These are phyloP conservation scores for Diaporthe australafricana DNA, from an alignment of 2,329 filamentous ascomycete genomes.

Conservation along the genomic window DNA sequence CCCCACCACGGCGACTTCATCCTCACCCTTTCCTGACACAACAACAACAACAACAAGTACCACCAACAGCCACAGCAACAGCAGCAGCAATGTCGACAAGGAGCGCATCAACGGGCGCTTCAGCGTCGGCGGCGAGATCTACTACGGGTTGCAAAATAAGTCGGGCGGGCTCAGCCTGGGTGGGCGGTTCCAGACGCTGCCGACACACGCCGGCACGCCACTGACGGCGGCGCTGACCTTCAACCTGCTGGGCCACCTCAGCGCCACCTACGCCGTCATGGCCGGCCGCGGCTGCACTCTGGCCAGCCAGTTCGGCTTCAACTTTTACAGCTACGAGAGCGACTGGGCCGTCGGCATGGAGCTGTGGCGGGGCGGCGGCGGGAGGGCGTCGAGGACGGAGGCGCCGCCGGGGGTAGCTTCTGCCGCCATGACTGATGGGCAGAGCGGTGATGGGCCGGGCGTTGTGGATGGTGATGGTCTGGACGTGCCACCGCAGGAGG, in stretches of 20 bases:
- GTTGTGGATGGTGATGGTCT: neutral
- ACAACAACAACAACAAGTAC: neutral
- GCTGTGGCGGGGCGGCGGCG: conserved; percentile 75
- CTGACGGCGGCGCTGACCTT: conserved; percentile 93
- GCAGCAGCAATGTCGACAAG: conserved; percentile 48
- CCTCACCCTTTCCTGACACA: neutral
- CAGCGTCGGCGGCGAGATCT: conserved; percentile 91
- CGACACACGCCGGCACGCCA: conserved; percentile 83
- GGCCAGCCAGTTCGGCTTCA: conserved; percentile 94
- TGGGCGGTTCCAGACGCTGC: conserved; percentile 88
- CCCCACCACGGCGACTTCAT: neutral
- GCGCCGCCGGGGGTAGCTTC: neutral
- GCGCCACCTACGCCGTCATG: conserved; percentile 90
- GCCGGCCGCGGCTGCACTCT: conserved; percentile 81
- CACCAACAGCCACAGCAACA: neutral
- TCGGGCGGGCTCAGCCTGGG: conserved; percentile 92
- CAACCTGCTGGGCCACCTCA: conserved; percentile 94
- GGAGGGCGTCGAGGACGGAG: conserved; percentile 48
- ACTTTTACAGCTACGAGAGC: conserved; percentile 98
- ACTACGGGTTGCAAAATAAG: conserved; percentile 96
- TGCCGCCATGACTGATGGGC: too few relatives aligned
- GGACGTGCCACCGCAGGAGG: conserved; percentile 25
- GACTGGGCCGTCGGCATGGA: conserved; percentile 93
- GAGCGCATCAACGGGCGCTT: conserved; percentile 83
- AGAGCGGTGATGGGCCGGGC: neutral